Base-by-base conservation (phyloP, 371 early-diverging fungal genomes). In the Saksenaea oblongispora region DNA sequence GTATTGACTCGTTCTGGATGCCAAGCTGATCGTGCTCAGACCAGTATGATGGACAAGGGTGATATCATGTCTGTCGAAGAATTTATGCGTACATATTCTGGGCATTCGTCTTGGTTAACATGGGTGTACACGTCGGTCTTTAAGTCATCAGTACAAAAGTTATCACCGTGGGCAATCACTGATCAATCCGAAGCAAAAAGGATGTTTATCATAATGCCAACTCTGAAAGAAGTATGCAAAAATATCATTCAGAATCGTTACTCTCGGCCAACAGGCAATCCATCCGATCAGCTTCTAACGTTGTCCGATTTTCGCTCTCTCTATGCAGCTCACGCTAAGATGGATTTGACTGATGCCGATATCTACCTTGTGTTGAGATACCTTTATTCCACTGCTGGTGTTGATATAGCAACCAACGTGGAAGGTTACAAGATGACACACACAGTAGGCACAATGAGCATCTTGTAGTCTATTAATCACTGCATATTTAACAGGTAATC, bases 271-370 rank as follows among this genome's bases (percentile, higher is more conserved):
- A 17, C 66, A 0, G 64, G 10, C 22, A 22, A 17, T 22, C 51
- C 60, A 13, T 47, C 60, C 14, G 57, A 75, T 37, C 59, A 66
- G 24, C 5, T 79, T 9, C 37, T 74, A 59, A 82, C 79, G 26
- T 39, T 79, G n/a, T 36, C 64, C 14, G 72, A 75, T 10, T 79
- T 82, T 62, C 73, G 66, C 24, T 8, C 62, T 18, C 51, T 34
- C 2, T 79, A 74, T 57, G 56, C 62, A 0, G 44, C 66, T 9
- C 34, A 56, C 3, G 60, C 65, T 17, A 61, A 63, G 13, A n/a
- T 65, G 8, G 39, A 58, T 9, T 55, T 82, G 57, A 79, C 76
- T 1, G 74, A 82, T 22, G 59, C 24, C 0, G 82, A 82, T 61
- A 54, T 77, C 4, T 61, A 56, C 31, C 54, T 79, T 11, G 2